Percentiles rank a stretch among this genome's conserved stretches.
These are phyloP conservation scores for Leccinum incarnatum DNA, from an alignment of 768 basidiomycete genomes.

Conservation along the genomic window DNA sequence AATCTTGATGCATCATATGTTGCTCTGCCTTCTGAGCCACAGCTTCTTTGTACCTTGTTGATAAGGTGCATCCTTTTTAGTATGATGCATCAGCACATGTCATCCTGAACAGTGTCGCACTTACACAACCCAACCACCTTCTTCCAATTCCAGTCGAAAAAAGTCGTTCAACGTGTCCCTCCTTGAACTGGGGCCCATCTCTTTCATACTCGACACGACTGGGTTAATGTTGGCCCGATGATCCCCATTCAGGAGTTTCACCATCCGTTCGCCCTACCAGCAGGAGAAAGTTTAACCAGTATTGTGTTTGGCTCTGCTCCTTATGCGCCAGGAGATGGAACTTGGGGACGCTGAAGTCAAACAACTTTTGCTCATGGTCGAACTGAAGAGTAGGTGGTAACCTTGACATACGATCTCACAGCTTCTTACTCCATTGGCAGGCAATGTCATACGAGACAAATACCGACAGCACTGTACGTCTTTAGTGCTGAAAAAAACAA, in stretches of 20 bases:
- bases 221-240: not conserved
- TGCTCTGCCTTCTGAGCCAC: too few species aligned
- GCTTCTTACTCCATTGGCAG: not conserved
- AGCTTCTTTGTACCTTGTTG: too few species aligned
- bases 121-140: slow-evolving; percentile 30
- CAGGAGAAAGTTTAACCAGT: slow-evolving; percentile 29
- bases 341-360: slow-evolving; percentile 28
- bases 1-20: too few species aligned
- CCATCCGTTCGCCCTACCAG: slow-evolving; percentile 8
- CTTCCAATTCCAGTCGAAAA: slow-evolving; percentile 32
- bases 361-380: not conserved
- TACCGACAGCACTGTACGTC: not conserved
- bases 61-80: not conserved
- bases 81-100: not conserved
- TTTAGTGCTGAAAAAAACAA: not conserved
- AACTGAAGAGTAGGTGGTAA: not conserved
- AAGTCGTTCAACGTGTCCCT: not conserved
- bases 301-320: slow-evolving; percentile 26
- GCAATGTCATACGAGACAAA: slow-evolving; percentile 19
- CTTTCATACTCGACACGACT: slow-evolving; percentile 1
- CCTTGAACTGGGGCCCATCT: slow-evolving; percentile 9
- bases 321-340: slow-evolving; percentile 40
- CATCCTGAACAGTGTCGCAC: not conserved
- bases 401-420: slow-evolving; percentile 2
- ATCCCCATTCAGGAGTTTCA: slow-evolving; percentile 27